These are phyloP conservation scores for Fusarium nanum DNA, from an alignment of 2,329 filamentous ascomycete species.

Conservation along the genomic window DNA sequence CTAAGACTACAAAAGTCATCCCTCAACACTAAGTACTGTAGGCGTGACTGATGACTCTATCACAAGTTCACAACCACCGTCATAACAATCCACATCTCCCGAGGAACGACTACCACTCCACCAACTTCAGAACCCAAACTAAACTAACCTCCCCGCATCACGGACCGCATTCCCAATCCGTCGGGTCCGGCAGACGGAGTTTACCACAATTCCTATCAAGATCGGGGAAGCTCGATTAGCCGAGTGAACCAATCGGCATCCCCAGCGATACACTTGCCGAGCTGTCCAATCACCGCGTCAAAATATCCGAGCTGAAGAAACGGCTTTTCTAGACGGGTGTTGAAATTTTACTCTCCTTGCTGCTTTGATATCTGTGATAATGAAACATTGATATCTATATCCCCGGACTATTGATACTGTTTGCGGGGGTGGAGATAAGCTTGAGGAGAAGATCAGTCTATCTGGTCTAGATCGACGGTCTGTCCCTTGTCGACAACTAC, in stretches of 20 bases:
- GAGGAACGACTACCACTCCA: neutral
- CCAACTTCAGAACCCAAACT: too few relatives aligned
- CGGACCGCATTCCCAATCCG: neutral
- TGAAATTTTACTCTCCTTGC: neutral
- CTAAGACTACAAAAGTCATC: too few relatives aligned
- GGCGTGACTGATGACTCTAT: neutral
- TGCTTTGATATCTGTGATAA: too few relatives aligned
- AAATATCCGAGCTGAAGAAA: conserved; percentile 10
- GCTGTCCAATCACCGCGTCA: conserved; percentile 10
- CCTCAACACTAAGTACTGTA: too few relatives aligned
- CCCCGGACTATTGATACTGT: conserved; percentile 13
- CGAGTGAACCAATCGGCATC: conserved; percentile 32
- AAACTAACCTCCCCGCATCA: neutral
- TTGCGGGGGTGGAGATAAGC: conserved; percentile 29
- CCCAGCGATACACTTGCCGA: conserved; percentile 27
- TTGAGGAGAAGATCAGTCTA: conserved; percentile 1
- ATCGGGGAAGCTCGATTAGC: conserved; percentile 10
- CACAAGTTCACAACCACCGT: neutral
- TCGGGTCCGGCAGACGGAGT: neutral
- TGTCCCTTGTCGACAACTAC: neutral
- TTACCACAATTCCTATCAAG: neutral
- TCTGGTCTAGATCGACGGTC: neutral
- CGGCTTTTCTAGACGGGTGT: conserved; percentile 20
- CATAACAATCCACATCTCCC: neutral
- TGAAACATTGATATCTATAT: neutral